Evolutionary conservation across 2,329 filamentous ascomycete genomes (phyloP), one percentile per base, ranked within the genome.

Genomic region (Fusarium falciforme): DNA sequence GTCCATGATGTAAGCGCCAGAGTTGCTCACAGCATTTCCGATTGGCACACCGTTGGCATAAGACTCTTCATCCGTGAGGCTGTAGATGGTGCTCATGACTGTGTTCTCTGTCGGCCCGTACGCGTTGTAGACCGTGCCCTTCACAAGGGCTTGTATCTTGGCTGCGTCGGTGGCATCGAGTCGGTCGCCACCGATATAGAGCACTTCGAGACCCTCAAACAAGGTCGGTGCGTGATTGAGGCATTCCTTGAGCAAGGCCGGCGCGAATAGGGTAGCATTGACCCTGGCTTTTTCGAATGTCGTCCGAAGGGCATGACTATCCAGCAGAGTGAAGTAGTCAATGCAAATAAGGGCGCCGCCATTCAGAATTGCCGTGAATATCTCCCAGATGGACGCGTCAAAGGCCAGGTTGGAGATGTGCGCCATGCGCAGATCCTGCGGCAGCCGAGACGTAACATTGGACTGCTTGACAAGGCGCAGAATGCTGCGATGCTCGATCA

Each of bases 191-290:
- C 64, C 74, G 29, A 73, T 55, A 16, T 35, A 47, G 7, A 77
- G 38, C 4, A 36, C 16, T 4, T 70, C 33, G 4, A 77, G 42
- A 3, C 35, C 35, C 12, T 20, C 6, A 31, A 69, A 9, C 22
- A 38, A 2, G 5, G 12, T 6, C 75, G 72, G 12, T 22, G 31
- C 61, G 4, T 73, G 40, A 4, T 54, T 25, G 3, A 78, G 62
- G 35, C 58, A 74, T 31, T 77, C 69, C 33, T 76, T 78, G n/a
- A 78, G 57, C 2, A 73, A 25, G 2, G 71, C 62, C 1, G 76
- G 64, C 12, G 76, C 68, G n/a, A 77, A 42, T 6, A 73, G 31
- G 12, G 52, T 40, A 1, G 60, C 54, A 14, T 65, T 33, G 8
- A 78, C 52, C 3, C 62, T 5, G 20, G 75, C 67, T 36, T 49